Evolutionary conservation across 2,329 filamentous ascomycete genomes (phyloP).

Genomic region (Ceratocystis colombiana): DNA sequence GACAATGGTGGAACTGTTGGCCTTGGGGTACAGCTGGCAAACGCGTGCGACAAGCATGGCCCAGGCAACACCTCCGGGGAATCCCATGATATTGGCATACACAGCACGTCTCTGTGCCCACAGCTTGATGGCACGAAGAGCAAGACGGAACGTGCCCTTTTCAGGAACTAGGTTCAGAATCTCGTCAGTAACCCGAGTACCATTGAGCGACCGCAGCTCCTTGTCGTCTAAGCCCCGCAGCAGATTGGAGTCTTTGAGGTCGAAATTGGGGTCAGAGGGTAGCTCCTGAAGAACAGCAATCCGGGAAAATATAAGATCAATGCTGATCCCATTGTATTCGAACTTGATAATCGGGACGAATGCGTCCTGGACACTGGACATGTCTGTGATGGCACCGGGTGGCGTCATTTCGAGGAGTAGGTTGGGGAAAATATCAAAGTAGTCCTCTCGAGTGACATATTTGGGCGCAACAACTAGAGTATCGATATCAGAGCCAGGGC

Average conservation of each 20-base stretch:
- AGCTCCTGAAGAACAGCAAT: slow-evolving; percentile 61
- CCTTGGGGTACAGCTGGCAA: slow-evolving; percentile 91
- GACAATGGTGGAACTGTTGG: slow-evolving; percentile 77
- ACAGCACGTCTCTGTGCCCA: slow-evolving; percentile 91
- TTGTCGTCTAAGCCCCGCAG: slow-evolving; percentile 77
- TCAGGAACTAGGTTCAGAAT: slow-evolving; percentile 84
- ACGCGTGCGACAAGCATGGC: slow-evolving; percentile 94
- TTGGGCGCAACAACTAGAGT: slow-evolving; percentile 86
- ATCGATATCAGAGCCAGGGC: slow-evolving; percentile 95
- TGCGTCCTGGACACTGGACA: slow-evolving; percentile 77
- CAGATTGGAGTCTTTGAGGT: slow-evolving; percentile 72
- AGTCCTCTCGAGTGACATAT: slow-evolving; percentile 80
- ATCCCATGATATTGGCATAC: slow-evolving; percentile 93
- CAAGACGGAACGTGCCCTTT: slow-evolving; percentile 77
- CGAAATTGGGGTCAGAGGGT: slow-evolving; percentile 55
- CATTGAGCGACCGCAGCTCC: slow-evolving; percentile 82
- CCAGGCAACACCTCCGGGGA: slow-evolving; percentile 94
- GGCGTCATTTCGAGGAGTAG: slow-evolving; percentile 67
- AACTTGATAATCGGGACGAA: slow-evolving; percentile 98
- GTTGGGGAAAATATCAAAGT: slow-evolving; percentile 80
- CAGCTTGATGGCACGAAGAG: slow-evolving; percentile 83
- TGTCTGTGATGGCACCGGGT: slow-evolving; percentile 68
- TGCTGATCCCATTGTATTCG: slow-evolving; percentile 79
- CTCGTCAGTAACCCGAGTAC: slow-evolving; percentile 87
- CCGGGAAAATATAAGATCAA: slow-evolving; percentile 84